Base-by-base conservation (phyloP, 1,284 basidiomycete species). In the Singerocomus rubriflavus region DNA sequence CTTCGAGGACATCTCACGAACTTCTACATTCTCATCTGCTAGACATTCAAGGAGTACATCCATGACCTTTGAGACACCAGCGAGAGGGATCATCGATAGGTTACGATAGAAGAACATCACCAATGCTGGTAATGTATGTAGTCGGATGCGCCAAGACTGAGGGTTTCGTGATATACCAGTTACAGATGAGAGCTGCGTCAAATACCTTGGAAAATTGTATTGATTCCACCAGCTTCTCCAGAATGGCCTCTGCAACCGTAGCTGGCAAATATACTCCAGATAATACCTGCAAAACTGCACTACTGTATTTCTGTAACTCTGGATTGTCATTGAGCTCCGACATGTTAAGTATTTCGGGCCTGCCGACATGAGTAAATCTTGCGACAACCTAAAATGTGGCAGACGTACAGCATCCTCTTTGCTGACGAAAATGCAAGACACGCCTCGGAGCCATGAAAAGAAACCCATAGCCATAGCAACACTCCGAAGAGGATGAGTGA, bases 1-100 rank as follows among this genome's bases (percentile, higher is more conserved):
- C 72, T 87, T 87, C 5, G 91, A 91, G n/a, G 93, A 91, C 79
- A 91, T 94, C 68, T 94, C 91, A 53, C 94, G 82, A 29, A 98
- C 94, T 72, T 98, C 94, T 46, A 95, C 85, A 64, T 96, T 96
- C 64, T 91, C 88, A 66, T 98, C 94, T 26, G 81, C 78, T 44
- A 98, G 74, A 65, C 94, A 94, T 44, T 87, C 82, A 27, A 92
- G 77, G 42, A 96, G 74, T 31, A 89, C 82, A 54, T 91, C 88
- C 79, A 93, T 85, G 56, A 92, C 81, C 59, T 78, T 81, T 26
- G 79, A 76, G 48, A 88, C 80, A 37, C 81, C 81, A 12, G 73
- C 71, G 46, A 84, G 78, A 26, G 89, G 81, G 47, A 94, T 81
- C 50, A 84, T 79, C 53, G 92, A 72, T 44, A 97, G 77, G 66